Evolutionary conservation across 2,329 filamentous ascomycete species (phyloP).

Genomic region (Aspergillus fumigatus): DNA sequence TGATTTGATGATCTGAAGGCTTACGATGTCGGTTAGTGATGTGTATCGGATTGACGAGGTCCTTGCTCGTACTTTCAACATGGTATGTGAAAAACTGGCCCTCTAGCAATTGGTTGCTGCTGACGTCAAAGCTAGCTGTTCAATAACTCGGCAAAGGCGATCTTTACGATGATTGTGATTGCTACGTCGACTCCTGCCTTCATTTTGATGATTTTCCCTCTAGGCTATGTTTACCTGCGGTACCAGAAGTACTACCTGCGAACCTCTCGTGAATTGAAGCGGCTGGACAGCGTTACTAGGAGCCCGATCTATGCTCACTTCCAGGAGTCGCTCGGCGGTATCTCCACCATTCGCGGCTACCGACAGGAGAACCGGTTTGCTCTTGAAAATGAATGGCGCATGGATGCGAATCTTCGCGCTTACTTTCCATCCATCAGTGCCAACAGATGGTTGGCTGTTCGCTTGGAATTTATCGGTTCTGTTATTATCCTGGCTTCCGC

Average conservation of each 20-base stretch:
- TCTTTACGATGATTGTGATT: slow-evolving; percentile 84
- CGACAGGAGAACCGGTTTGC: slow-evolving; percentile 82
- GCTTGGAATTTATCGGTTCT: slow-evolving; percentile 91
- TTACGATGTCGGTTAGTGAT: slow-evolving; percentile 36
- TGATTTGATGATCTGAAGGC: background rate
- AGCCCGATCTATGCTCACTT: slow-evolving; percentile 98
- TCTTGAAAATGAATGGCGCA: slow-evolving; percentile 93
- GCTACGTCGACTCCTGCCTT: slow-evolving; percentile 77
- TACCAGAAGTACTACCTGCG: slow-evolving; percentile 97
- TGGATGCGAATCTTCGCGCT: slow-evolving; percentile 88
- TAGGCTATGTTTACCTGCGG: slow-evolving; percentile 77
- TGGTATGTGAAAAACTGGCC: slow-evolving; percentile 51
- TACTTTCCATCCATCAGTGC: slow-evolving; percentile 96
- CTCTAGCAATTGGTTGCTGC: slow-evolving; percentile 1
- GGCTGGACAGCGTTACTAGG: slow-evolving; percentile 88
- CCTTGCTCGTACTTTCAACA: slow-evolving; percentile 94
- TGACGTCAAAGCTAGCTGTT: slow-evolving; percentile 51
- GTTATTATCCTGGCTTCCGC: slow-evolving; percentile 88
- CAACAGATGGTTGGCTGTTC: slow-evolving; percentile 88
- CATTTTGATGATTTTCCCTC: slow-evolving; percentile 71
- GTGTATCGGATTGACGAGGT: slow-evolving; percentile 77
- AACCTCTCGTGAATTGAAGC: slow-evolving; percentile 93
- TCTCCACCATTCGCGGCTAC: slow-evolving; percentile 94
- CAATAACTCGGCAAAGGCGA: slow-evolving; percentile 66
- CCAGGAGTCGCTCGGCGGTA: slow-evolving; percentile 90